Base-by-base conservation (phyloP, 192 early-diverging fungal genomes). In the Bifiguratus adelaidae region DNA sequence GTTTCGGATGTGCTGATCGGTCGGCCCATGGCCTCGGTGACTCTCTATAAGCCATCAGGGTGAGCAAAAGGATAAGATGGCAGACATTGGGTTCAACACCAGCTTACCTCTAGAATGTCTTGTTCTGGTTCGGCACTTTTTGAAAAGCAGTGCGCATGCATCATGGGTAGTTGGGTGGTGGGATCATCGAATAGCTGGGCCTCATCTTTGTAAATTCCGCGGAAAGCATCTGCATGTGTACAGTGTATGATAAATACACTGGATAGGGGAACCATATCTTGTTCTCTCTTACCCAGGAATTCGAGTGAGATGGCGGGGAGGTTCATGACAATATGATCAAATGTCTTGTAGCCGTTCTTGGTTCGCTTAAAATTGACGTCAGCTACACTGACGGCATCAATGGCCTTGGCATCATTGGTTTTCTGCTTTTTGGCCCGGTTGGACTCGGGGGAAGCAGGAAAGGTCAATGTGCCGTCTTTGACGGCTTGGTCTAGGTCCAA, bases 301-400 rank as follows among this genome's bases (percentile, higher is more conserved):
- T 95, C 95, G 30, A 97, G 78, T 3, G 93, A 95, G 6, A 88
- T 92, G 3, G 85, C 97, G 0, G 97, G 97, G 19, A 99, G 71
- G 60, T 99, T 99, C 95, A 99, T 97, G 0, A 99, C 85, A 55
- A 92, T 96, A 56, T 99, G 97, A 38, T 93, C 71, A 52, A 96
- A 95, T 7, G 78, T 82, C 32, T 58, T 63, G 60, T 73, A 74
- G n/a, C n/a, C n/a, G n/a, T n/a, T n/a, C n/a, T n/a, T n/a, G n/a
- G n/a, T n/a, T n/a, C n/a, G n/a, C n/a, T n/a, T n/a, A n/a, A n/a
- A n/a, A n/a, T n/a, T n/a, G n/a, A n/a, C n/a, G n/a, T n/a, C n/a
- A n/a, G n/a, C n/a, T n/a, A n/a, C n/a, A n/a, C n/a, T n/a, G n/a
- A n/a, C n/a, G 13, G 51, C 27, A n/a, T 47, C 33, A 0, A 42